A percentile compares a stretch with the other conserved stretches of the same genome.
phyloP scores from a whole-genome alignment of 2,329 filamentous ascomycete species.

The Xylariaceae sp. region DNA sequence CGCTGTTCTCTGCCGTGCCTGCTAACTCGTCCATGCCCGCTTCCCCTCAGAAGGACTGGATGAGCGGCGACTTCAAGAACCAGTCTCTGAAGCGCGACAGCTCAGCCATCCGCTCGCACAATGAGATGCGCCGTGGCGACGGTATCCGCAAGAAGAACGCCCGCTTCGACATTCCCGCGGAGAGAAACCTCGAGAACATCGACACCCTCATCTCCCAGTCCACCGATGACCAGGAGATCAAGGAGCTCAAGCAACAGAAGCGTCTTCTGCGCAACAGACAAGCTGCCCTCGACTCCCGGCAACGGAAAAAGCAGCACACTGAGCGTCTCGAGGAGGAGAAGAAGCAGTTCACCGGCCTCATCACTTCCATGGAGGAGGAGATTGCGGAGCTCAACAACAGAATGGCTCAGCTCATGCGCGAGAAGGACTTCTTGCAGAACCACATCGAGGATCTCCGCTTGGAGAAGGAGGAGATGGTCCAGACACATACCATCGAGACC shows the following conservation, averaged over 20 bases:
- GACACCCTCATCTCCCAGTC: constrained; percentile 86
- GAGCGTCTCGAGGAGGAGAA: constrained; percentile 96
- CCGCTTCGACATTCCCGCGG: constrained; percentile 91
- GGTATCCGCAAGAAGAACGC: constrained; percentile 99
- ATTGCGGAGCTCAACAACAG: constrained; percentile 62
- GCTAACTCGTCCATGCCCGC: constrained; percentile 47
- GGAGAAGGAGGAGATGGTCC: constrained; percentile 89
- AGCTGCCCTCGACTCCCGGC: constrained; percentile 92
- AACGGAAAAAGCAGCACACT: constrained; percentile 97
- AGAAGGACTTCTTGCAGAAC: constrained; percentile 69
- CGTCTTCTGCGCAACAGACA: constrained; percentile 89
- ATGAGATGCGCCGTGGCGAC: constrained; percentile 71
- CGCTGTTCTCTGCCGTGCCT: constrained; percentile 50
- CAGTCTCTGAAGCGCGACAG: constrained; percentile 58
- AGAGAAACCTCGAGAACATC: constrained; percentile 90
- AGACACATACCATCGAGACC: constrained; percentile 82
- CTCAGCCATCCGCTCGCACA: constrained; percentile 66
- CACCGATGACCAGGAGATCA: constrained; percentile 86
- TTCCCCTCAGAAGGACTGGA: constrained; percentile 56
- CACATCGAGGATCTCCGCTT: constrained; percentile 71
- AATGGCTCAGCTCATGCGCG: constrained; percentile 64
- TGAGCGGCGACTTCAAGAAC: constrained; percentile 44
- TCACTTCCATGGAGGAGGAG: constrained; percentile 74
- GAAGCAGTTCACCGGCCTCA: constrained; percentile 76
- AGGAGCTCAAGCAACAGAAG: constrained; percentile 98